Conservation (phyloP, 768 basidiomycete species). For the Termitomyces heimii region DNA sequence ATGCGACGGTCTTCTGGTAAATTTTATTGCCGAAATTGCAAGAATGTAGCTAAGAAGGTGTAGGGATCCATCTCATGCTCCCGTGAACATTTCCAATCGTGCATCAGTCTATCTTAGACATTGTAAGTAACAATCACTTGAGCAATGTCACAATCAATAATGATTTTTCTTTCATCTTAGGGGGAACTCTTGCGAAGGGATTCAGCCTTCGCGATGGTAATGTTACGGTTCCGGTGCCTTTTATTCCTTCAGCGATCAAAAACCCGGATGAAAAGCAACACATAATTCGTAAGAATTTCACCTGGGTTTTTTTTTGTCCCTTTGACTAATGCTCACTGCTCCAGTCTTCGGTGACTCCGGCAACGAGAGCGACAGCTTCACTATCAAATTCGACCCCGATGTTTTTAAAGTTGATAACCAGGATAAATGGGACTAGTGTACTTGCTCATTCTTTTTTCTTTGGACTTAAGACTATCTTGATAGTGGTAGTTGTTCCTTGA, state of each 20-base stretch:
- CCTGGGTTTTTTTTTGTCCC: background rate
- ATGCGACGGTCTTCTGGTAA: conserved; percentile 25
- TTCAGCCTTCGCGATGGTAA: conserved; percentile 31
- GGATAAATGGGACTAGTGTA: background rate
- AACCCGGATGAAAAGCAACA: conserved; percentile 20
- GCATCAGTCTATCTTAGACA: conserved; percentile 24
- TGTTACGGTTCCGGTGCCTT: conserved; percentile 30
- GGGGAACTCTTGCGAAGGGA: conserved; percentile 23
- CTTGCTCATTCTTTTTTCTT: background rate
- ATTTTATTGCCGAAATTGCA: background rate
- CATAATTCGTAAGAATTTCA: conserved; percentile 32
- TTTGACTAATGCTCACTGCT: background rate
- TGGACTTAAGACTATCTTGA: background rate
- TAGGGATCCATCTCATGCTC: conserved; percentile 35
- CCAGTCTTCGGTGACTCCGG: conserved; percentile 47
- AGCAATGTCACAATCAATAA: background rate
- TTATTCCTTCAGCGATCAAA: conserved; percentile 20
- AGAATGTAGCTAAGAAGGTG: background rate
- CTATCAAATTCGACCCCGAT: conserved; percentile 16
- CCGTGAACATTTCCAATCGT: conserved; percentile 35
- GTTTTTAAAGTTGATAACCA: background rate
- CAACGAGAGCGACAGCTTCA: conserved; percentile 34
- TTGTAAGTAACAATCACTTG: conserved; percentile 16
- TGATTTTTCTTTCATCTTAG: conserved; percentile 10
- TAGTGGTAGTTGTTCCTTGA: background rate